Evolutionary conservation across 345 rosid genomes (phyloP).

Genomic region (Ceriops tagal): DNA sequence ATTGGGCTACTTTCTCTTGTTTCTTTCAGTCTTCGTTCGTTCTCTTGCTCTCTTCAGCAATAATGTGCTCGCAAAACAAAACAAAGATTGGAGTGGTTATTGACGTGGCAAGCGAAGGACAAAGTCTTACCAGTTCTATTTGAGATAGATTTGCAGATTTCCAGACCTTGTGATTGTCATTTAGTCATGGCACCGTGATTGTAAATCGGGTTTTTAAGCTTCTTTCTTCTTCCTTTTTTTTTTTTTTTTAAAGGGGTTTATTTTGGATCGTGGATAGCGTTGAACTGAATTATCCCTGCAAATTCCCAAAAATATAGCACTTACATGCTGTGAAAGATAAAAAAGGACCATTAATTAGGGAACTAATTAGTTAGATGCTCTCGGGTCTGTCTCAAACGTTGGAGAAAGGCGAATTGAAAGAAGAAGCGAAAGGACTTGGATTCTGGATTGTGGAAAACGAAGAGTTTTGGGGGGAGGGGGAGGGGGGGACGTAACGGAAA

Average conservation of each 20-base stretch:
- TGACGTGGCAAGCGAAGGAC: slow-evolving; percentile 6
- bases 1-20: no score
- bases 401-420: no score
- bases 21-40: not conserved
- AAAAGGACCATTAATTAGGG: no score
- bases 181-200: slow-evolving; percentile 12
- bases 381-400: no score
- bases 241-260: not conserved
- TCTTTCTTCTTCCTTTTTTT: not conserved
- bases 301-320: no score
- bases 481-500: no score
- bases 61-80: not conserved
- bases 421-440: no score
- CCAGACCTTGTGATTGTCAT: slow-evolving; percentile 9
- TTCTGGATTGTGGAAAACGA: no score
- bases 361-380: no score
- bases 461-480: no score
- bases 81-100: slow-evolving; percentile 3
- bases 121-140: not conserved
- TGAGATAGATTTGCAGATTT: slow-evolving; percentile 6
- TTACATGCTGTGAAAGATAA: no score
- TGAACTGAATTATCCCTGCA: not conserved
- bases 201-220: not conserved
- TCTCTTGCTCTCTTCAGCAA: not conserved
- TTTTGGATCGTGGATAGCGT: not conserved